Conservation (phyloP, 2,329 filamentous ascomycete species). For the Cladophialophora immunda region DNA sequence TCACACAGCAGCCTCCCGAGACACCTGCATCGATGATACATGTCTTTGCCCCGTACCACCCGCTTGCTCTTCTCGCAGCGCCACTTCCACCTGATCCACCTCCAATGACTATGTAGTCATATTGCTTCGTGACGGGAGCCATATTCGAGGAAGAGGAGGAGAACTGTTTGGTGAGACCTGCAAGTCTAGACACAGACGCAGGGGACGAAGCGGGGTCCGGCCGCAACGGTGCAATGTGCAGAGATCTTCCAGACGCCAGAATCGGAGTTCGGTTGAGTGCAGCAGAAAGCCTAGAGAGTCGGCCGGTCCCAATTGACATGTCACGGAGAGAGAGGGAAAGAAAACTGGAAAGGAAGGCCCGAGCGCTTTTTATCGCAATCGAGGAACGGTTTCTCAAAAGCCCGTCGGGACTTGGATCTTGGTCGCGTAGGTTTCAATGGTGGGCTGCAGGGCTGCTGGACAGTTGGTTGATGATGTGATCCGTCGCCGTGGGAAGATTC, state of each 20-base stretch:
- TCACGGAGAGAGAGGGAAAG: constrained; percentile 25
- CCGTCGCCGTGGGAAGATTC: constrained; percentile 8
- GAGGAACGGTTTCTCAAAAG: neutral
- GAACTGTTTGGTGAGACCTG: constrained; percentile 53
- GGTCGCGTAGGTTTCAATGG: neutral
- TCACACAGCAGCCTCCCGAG: constrained; percentile 61
- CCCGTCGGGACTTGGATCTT: neutral
- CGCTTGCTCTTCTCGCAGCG: constrained; percentile 58
- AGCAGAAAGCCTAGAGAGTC: constrained; percentile 29
- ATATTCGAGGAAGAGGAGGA: constrained; percentile 49
- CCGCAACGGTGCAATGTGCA: constrained; percentile 1
- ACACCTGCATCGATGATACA: constrained; percentile 60
- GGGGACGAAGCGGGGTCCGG: constrained; percentile 21
- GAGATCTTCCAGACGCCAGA: constrained; percentile 26
- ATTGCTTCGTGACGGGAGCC: constrained; percentile 58
- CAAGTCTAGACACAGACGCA: constrained; percentile 46
- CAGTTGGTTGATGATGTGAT: constrained; percentile 35
- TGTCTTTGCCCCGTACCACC: constrained; percentile 62
- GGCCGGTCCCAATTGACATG: constrained; percentile 36
- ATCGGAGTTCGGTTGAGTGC: constrained; percentile 15
- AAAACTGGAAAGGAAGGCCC: constrained; percentile 8
- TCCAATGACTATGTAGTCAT: constrained; percentile 65
- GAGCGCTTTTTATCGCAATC: constrained; percentile 21
- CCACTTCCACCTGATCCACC: constrained; percentile 63
- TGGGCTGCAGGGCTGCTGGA: neutral